Evolutionary conservation across 106 monocot species (phyloP).

Genomic region (Phalaenopsis equestris): DNA sequence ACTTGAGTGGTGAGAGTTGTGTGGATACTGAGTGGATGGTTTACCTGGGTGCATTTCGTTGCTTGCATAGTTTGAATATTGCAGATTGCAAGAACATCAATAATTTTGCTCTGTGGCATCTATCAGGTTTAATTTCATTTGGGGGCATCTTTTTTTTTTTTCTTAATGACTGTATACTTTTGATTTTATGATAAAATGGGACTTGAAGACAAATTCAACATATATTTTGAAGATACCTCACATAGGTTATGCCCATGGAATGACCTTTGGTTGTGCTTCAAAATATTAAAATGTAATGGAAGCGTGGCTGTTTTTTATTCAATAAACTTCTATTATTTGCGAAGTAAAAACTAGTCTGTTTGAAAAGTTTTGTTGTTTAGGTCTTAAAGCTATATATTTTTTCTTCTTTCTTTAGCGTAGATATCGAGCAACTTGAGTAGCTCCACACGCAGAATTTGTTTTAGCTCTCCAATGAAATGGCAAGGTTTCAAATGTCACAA

Average conservation of each 20-base stretch:
- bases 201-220: background rate
- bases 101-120: constrained; percentile 54
- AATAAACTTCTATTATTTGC: too few relatives aligned
- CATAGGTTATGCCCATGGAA: background rate
- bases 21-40: constrained; percentile 96
- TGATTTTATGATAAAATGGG: background rate
- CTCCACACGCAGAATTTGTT: background rate
- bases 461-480: background rate
- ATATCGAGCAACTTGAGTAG: background rate
- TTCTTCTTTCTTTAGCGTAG: background rate
- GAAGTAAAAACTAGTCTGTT: background rate
- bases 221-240: background rate
- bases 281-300: background rate
- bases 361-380: background rate
- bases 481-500: background rate
- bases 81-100: constrained; percentile 56
- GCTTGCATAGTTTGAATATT: constrained; percentile 38
- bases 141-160: background rate
- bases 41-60: constrained; percentile 71
- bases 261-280: background rate
- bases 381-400: background rate
- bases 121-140: constrained; percentile 37
- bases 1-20: constrained; percentile 37
- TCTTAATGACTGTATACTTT: background rate
- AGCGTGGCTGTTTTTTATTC: too few relatives aligned